phyloP scores from a whole-genome alignment of 148 eudicot species.

The Vaccinium corymbosum region DNA sequence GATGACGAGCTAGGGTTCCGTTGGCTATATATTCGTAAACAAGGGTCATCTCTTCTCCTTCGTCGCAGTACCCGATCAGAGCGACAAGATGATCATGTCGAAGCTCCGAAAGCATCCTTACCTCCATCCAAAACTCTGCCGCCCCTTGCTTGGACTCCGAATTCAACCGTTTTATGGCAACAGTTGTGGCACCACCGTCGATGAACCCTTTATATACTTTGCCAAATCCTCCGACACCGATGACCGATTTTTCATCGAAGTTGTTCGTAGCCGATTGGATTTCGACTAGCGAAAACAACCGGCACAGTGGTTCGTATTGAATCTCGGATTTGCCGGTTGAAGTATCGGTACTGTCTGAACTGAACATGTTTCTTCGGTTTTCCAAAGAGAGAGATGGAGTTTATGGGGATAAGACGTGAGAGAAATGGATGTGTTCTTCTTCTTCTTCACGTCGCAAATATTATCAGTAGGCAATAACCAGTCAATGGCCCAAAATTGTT shows the following conservation, averaged over 20 bases:
- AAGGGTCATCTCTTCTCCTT: slow-evolving; percentile 32
- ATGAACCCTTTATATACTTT: slow-evolving; percentile 19
- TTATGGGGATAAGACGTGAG: neutral
- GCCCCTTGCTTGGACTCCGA: slow-evolving; percentile 21
- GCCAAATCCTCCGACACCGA: slow-evolving; percentile 23
- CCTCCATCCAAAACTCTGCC: slow-evolving; percentile 20
- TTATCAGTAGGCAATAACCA: neutral
- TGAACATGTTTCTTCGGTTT: neutral
- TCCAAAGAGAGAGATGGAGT: neutral
- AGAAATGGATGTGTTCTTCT: neutral
- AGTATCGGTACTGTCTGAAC: neutral
- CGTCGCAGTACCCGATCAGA: slow-evolving; percentile 39
- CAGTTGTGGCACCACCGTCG: neutral
- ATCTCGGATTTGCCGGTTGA: neutral
- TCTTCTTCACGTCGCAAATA: neutral
- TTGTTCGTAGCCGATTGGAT: slow-evolving; percentile 19
- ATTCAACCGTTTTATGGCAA: slow-evolving; percentile 18
- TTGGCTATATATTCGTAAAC: slow-evolving; percentile 37
- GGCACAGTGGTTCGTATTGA: slow-evolving; percentile 12
- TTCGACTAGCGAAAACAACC: slow-evolving; percentile 18
- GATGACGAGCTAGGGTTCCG: slow-evolving; percentile 36
- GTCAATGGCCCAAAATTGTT: neutral
- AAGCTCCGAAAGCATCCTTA: slow-evolving; percentile 18
- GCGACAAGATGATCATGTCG: slow-evolving; percentile 27
- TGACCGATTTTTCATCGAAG: slow-evolving; percentile 6